Percentiles rank a stretch among this genome's conserved stretches.
phyloP scores from a whole-genome alignment of 805 yeast species.

The Danielozyma ontarioensis region DNA sequence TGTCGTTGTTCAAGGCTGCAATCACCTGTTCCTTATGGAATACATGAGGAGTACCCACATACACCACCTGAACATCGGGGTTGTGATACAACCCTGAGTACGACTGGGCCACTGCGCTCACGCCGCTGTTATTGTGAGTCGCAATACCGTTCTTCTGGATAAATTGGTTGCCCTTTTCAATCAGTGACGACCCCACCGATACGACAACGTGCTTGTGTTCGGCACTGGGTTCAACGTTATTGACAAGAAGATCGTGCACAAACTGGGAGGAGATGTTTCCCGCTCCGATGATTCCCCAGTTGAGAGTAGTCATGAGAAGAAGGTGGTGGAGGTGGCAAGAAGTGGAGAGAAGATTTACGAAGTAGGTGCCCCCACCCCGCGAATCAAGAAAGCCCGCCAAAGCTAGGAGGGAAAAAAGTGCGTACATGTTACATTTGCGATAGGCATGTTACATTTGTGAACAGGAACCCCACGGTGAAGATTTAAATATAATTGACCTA shows the following conservation, averaged over 20 bases:
- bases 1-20: slow-evolving; percentile 38
- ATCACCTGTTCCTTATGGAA: slow-evolving; percentile 44
- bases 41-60: slow-evolving; percentile 52
- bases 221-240: slow-evolving; percentile 12
- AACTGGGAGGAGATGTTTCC: slow-evolving; percentile 46
- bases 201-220: slow-evolving; percentile 26
- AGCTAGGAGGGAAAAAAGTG: too few species aligned
- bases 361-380: too few species aligned
- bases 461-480: too few species aligned
- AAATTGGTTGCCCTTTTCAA: slow-evolving; percentile 31
- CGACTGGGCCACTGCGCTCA: slow-evolving; percentile 18
- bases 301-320: too few species aligned
- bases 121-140: slow-evolving; percentile 16
- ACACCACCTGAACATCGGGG: slow-evolving; percentile 42
- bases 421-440: too few species aligned
- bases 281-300: slow-evolving; percentile 49
- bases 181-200: slow-evolving; percentile 36
- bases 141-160: slow-evolving; percentile 13
- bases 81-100: slow-evolving; percentile 44
- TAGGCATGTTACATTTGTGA: too few species aligned
- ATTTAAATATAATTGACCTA: too few species aligned
- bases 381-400: too few species aligned
- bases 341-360: too few species aligned
- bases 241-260: slow-evolving; percentile 32
- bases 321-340: too few species aligned